Conservation (phyloP, 2,329 filamentous ascomycete species). For the Zarea fungicola region DNA sequence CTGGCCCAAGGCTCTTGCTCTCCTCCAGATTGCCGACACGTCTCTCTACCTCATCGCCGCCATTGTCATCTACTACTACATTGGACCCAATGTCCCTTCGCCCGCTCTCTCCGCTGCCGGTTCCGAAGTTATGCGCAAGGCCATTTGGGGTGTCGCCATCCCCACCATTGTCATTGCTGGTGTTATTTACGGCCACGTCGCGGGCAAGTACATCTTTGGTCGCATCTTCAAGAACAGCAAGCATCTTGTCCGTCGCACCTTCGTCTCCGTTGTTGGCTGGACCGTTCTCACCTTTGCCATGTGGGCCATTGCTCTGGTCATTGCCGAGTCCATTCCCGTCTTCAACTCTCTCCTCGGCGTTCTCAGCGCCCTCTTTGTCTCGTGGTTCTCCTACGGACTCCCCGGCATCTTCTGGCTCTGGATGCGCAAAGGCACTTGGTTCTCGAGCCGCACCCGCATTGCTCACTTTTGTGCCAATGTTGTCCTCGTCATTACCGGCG, state of each 20-base stretch:
- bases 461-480: constrained; percentile 29
- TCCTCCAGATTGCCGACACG: constrained; percentile 56
- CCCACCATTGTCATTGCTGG: constrained; percentile 68
- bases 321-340: constrained; percentile 64
- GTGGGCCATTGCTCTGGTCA: constrained; percentile 61
- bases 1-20: constrained; percentile 49
- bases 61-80: constrained; percentile 63
- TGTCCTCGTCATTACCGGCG: constrained; percentile 27
- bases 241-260: constrained; percentile 46
- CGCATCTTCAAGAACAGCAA: constrained; percentile 57
- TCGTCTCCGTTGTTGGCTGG: constrained; percentile 52
- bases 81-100: constrained; percentile 54
- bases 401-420: constrained; percentile 45
- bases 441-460: constrained; percentile 26
- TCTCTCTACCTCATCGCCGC: constrained; percentile 59
- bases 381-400: constrained; percentile 58
- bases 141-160: constrained; percentile 63
- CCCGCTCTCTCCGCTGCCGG: constrained; percentile 62
- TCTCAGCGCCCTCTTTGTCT: constrained; percentile 58
- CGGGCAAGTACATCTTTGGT: constrained; percentile 60
- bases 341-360: constrained; percentile 62
- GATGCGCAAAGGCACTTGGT: constrained; percentile 39
- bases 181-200: constrained; percentile 64
- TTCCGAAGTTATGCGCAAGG: constrained; percentile 47
- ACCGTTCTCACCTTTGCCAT: constrained; percentile 46